phyloP scores from a whole-genome alignment of 352 stramenopile genomes.

The Pythium biforme region DNA sequence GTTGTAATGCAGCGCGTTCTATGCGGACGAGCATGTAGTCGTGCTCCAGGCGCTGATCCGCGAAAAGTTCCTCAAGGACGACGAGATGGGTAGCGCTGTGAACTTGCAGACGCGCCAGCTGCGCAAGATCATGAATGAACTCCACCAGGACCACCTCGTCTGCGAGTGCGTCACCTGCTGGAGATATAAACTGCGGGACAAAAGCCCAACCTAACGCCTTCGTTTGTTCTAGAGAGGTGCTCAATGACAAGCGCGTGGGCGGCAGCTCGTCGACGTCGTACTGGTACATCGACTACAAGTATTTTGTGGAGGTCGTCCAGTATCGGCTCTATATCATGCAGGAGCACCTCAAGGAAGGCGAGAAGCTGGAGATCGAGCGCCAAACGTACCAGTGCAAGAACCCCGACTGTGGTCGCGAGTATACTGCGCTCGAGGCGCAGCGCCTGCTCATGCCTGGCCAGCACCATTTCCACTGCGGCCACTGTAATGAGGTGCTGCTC shows the following conservation, averaged over 20 bases:
- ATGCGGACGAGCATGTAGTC: conserved; percentile 87
- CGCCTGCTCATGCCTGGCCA: conserved; percentile 78
- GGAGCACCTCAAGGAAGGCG: conserved; percentile 81
- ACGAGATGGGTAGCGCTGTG: conserved; percentile 86
- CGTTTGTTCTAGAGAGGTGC: conserved; percentile 54
- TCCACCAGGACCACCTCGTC: conserved; percentile 84
- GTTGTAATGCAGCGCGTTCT: conserved; percentile 66
- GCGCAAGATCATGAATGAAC: conserved; percentile 88
- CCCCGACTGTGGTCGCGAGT: conserved; percentile 81
- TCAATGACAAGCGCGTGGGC: conserved; percentile 83
- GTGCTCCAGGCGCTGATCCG: conserved; percentile 82
- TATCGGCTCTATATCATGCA: conserved; percentile 88
- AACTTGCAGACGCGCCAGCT: conserved; percentile 88
- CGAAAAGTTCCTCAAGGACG: conserved; percentile 89
- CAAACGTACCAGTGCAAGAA: conserved; percentile 88
- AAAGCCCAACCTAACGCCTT: background rate
- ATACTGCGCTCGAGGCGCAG: conserved; percentile 84
- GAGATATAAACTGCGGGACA: too few relatives aligned
- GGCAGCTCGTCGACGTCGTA: conserved; percentile 88
- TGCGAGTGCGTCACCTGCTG: conserved; percentile 85
- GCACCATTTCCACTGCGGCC: conserved; percentile 82
- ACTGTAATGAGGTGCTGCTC: conserved; percentile 83
- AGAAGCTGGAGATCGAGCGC: conserved; percentile 85
- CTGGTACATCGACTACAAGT: conserved; percentile 93
- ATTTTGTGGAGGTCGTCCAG: conserved; percentile 89